Evolutionary conservation across 2,329 filamentous ascomycete genomes (phyloP).

Genomic region (Fusarium humuli): DNA sequence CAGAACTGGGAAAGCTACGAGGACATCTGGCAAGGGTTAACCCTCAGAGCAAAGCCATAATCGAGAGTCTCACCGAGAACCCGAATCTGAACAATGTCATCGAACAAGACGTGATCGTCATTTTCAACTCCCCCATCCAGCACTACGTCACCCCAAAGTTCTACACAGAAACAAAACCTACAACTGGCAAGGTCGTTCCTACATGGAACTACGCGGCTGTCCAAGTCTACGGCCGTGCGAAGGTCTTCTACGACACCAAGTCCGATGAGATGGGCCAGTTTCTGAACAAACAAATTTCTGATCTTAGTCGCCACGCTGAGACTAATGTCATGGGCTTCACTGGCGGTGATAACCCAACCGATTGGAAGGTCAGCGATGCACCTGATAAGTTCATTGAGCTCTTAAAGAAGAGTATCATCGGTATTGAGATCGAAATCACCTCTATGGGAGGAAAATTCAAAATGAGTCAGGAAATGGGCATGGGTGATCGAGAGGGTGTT

Average conservation of each 20-base stretch:
- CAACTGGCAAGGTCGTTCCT: constrained; percentile 73
- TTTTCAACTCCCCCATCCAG: constrained; percentile 69
- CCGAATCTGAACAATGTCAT: constrained; percentile 46
- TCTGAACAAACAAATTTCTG: constrained; percentile 63
- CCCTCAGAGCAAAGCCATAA: constrained; percentile 71
- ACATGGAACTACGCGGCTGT: constrained; percentile 78
- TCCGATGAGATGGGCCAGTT: constrained; percentile 57
- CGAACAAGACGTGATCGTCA: constrained; percentile 68
- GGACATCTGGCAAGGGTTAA: constrained; percentile 73
- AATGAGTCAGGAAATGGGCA: constrained; percentile 71
- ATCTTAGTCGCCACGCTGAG: constrained; percentile 65
- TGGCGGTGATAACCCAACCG: constrained; percentile 48
- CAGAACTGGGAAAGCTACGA: constrained; percentile 60
- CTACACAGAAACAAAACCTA: constrained; percentile 73
- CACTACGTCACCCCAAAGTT: constrained; percentile 78
- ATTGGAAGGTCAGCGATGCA: constrained; percentile 69
- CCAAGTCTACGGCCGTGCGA: constrained; percentile 71
- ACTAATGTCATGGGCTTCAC: constrained; percentile 67
- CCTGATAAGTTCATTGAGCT: constrained; percentile 67
- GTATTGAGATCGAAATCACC: constrained; percentile 68
- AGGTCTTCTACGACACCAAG: constrained; percentile 63
- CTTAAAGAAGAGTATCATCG: constrained; percentile 69
- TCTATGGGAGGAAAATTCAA: constrained; percentile 72
- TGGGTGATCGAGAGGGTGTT: constrained; percentile 67
- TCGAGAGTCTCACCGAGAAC: constrained; percentile 54